Evolutionary conservation across 805 yeast species (phyloP), one percentile per base, ranked within the genome.

Genomic region (Hanseniaspora guilliermondii): DNA sequence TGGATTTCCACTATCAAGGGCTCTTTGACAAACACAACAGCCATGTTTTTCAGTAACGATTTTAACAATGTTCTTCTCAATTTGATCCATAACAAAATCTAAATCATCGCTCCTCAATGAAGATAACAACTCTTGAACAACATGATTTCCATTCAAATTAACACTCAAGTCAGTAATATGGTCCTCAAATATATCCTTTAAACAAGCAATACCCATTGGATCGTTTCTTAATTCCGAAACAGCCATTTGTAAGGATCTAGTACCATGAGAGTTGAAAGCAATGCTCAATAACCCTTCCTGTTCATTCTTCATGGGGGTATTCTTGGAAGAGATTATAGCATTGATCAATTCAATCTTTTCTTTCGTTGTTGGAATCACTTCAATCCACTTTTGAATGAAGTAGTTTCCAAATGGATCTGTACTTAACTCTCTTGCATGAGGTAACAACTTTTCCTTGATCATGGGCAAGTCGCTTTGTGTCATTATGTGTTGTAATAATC

Each of bases 11-110:
- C 84, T 86, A 68, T 93, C 97, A 61, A 93, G 76, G 68, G 97
- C 89, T 62, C 97, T 78, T 70, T 91, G 98, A 56, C 91, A 73
- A 25, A 91, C 97, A 69, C 97, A 91, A 71, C 98, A 93, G 6
- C 97, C 98, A 65, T 93, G 97, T 64, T 96, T 79, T 64, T 93
- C 97, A 47, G 94, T 87, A 5, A 96, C 95, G 55, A 93, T 87
- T 56, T 80, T 83, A 38, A 81, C 75, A 58, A 93, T 83, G 59
- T 87, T 76, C 14, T 68, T 69, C 56, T 82, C 74, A 4, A 93
- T 93, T 17, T 95, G 84, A 64, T 88, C 93, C 65, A 87, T 88
- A 57, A 93, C 86, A 65, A 93, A 91, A 65, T 89, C 93, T 60
- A 85, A 77, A 56, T 85, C 83, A n/a, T 70, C 72, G 2, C 84